These are phyloP conservation scores for Salvia hispanica DNA, from an alignment of 257 asterid species.

Conservation along the genomic window DNA sequence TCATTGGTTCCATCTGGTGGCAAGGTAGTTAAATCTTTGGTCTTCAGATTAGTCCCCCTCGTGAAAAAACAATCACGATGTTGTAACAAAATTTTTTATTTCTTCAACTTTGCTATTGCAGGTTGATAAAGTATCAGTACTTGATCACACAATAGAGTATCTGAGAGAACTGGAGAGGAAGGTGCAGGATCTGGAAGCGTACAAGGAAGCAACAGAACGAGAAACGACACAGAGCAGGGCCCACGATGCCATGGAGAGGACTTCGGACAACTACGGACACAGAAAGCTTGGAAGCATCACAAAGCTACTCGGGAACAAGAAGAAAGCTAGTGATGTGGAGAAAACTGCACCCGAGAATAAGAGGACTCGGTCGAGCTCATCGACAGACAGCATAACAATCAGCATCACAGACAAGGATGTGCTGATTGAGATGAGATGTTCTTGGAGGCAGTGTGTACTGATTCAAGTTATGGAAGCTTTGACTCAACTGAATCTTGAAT, in stretches of 20 bases:
- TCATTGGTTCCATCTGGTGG: conserved; percentile 80
- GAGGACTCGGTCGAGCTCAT: conserved; percentile 35
- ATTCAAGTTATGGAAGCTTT: conserved; percentile 63
- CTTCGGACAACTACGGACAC: conserved; percentile 63
- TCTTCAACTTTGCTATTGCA: conserved; percentile 38
- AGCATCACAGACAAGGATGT: conserved; percentile 54
- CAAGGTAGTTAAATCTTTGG: conserved; percentile 54
- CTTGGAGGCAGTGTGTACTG: conserved; percentile 58
- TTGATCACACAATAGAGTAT: conserved; percentile 81
- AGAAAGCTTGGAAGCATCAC: conserved; percentile 37
- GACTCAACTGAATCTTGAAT: conserved; percentile 57
- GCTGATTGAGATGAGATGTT: conserved; percentile 58
- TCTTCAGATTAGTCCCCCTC: conserved; percentile 5
- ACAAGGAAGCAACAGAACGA: conserved; percentile 43
- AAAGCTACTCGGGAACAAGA: conserved; percentile 49
- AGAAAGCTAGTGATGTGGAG: conserved; percentile 58
- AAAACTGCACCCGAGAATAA: conserved; percentile 38
- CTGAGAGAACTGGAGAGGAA: conserved; percentile 69
- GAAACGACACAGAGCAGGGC: conserved; percentile 44
- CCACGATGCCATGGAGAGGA: conserved; percentile 61
- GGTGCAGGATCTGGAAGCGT: conserved; percentile 58
- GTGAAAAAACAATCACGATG: background rate
- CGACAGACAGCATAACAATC: conserved; percentile 48
- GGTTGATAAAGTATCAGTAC: conserved; percentile 85
- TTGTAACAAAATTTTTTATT: background rate